Percentiles rank a stretch among this genome's conserved stretches.
These are phyloP conservation scores for Termitomyces sp. DNA, from an alignment of 768 basidiomycete genomes.

Conservation along the genomic window DNA sequence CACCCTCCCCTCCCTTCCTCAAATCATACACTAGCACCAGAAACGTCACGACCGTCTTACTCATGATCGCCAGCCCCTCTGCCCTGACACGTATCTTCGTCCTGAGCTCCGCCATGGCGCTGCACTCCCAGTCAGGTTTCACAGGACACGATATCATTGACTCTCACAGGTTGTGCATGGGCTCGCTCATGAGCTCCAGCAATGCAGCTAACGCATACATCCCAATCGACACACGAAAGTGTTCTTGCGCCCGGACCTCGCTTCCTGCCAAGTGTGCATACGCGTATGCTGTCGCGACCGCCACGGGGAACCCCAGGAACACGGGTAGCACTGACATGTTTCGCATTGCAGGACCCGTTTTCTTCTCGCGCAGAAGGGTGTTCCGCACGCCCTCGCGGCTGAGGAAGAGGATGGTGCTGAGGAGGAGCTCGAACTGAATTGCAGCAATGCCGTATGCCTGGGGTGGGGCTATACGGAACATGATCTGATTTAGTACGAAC, in stretches of 20 bases:
- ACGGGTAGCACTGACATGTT: conserved; percentile 67
- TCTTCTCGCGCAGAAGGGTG: conserved; percentile 64
- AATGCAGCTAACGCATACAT: conserved; percentile 76
- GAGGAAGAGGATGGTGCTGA: conserved; percentile 88
- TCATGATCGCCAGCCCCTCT: conserved; percentile 79
- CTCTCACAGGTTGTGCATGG: conserved; percentile 68
- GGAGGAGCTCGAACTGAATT: conserved; percentile 90
- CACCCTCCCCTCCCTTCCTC: conserved; percentile 24
- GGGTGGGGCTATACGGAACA: conserved; percentile 82
- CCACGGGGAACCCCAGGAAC: conserved; percentile 63
- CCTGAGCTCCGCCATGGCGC: conserved; percentile 63
- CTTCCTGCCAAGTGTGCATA: conserved; percentile 54
- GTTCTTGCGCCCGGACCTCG: conserved; percentile 56
- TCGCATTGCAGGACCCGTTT: conserved; percentile 21
- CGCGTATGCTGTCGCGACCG: conserved; percentile 44
- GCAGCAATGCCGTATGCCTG: conserved; percentile 86
- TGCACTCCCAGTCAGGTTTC: conserved; percentile 21
- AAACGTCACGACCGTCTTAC: conserved; percentile 74
- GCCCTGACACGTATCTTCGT: conserved; percentile 76
- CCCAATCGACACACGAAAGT: conserved; percentile 58
- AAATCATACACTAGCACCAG: conserved; percentile 53
- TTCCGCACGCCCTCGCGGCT: conserved; percentile 92
- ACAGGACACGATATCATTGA: conserved; percentile 1
- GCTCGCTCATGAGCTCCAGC: conserved; percentile 79
- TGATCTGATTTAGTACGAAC: conserved; percentile 83